Conservation (phyloP, 2,329 filamentous ascomycete genomes). For the Aspergillus niger region DNA sequence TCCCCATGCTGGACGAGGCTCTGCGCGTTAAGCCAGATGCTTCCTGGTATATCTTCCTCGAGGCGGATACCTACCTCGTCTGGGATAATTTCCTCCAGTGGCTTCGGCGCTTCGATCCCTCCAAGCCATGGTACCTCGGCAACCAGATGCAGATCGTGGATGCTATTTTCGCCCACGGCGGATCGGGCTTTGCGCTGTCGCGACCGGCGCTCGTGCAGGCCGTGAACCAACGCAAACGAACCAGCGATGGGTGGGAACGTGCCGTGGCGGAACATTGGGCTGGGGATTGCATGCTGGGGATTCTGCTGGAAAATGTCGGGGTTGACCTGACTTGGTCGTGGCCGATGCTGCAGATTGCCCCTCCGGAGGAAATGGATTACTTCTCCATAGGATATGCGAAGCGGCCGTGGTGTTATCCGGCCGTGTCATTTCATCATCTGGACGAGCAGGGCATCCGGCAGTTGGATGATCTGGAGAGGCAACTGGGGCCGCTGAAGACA, state of each 20-base stretch:
- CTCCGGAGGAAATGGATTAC: slow-evolving; percentile 43
- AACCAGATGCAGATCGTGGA: slow-evolving; percentile 54
- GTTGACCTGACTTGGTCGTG: slow-evolving; percentile 47
- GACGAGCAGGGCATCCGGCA: slow-evolving; percentile 42
- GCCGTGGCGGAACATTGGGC: slow-evolving; percentile 49
- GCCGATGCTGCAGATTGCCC: slow-evolving; percentile 47
- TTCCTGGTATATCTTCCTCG: slow-evolving; percentile 61
- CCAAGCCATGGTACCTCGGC: slow-evolving; percentile 53
- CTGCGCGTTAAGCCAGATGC: slow-evolving; percentile 46
- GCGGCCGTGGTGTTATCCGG: slow-evolving; percentile 51
- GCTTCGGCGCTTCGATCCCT: slow-evolving; percentile 51
- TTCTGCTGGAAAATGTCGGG: slow-evolving; percentile 46
- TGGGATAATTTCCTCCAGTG: slow-evolving; percentile 55
- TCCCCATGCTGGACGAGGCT: slow-evolving; percentile 55
- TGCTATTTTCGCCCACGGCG: slow-evolving; percentile 54
- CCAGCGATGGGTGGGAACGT: slow-evolving; percentile 46
- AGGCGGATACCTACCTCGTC: slow-evolving; percentile 59
- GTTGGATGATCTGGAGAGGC: slow-evolving; percentile 46
- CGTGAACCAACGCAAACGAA: slow-evolving; percentile 37
- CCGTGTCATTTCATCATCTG: slow-evolving; percentile 53
- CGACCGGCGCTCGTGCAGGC: slow-evolving; percentile 46
- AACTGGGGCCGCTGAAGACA: slow-evolving; percentile 29
- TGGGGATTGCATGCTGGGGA: slow-evolving; percentile 51
- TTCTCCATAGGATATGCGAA: slow-evolving; percentile 39
- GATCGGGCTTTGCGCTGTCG: slow-evolving; percentile 55